Conservation (phyloP, 2,329 filamentous ascomycete species). For the Fusarium xylarioides region DNA sequence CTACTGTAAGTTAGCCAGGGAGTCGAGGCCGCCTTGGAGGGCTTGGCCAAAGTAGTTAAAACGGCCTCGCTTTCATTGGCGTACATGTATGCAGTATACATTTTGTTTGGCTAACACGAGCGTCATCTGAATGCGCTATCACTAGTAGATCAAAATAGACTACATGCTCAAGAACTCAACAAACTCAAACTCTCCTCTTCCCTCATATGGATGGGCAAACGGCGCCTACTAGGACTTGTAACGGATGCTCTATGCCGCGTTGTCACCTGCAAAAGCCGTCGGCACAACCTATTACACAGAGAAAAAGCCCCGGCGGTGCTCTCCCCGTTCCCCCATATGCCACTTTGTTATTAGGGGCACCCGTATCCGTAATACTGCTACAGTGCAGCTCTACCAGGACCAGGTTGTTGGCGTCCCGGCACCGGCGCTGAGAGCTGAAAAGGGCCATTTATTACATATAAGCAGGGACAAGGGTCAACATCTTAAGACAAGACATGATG, state of each 20-base stretch:
- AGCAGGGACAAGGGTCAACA: conserved; percentile 11
- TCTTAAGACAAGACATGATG: conserved; percentile 3
- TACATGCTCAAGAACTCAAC: conserved; percentile 14
- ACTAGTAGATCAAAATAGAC: neutral
- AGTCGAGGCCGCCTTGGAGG: neutral
- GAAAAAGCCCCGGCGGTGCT: neutral
- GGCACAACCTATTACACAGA: conserved; percentile 19
- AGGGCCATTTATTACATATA: conserved; percentile 14
- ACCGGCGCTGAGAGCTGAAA: conserved; percentile 37
- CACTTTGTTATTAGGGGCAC: conserved; percentile 20
- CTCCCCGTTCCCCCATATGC: conserved; percentile 6
- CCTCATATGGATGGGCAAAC: conserved; percentile 23
- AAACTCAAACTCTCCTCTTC: conserved; percentile 26
- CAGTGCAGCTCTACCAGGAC: conserved; percentile 1
- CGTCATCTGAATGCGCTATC: conserved; percentile 18
- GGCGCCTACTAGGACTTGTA: conserved; percentile 28
- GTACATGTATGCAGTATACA: neutral
- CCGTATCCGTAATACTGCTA: neutral
- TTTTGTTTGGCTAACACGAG: conserved; percentile 17
- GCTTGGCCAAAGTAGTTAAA: neutral
- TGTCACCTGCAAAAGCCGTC: conserved; percentile 39
- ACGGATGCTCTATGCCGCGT: conserved; percentile 13
- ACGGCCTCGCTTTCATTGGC: neutral
- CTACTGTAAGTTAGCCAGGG: neutral
- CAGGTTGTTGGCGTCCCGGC: conserved; percentile 2